Conservation (phyloP, 768 basidiomycete genomes). For the Termitomyces sp. region DNA sequence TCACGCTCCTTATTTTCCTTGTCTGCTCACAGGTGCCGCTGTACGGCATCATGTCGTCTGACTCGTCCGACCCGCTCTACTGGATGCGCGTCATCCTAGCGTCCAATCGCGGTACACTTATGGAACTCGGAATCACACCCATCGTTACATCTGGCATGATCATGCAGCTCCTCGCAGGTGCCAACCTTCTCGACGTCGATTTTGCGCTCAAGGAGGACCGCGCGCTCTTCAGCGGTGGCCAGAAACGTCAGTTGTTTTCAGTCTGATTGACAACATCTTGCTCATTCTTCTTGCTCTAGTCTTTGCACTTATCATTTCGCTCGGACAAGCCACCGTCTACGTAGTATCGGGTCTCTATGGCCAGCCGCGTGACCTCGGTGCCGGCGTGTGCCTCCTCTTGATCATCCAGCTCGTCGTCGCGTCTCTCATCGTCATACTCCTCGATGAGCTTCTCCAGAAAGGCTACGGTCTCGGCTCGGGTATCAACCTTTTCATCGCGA, state of each 20-base stretch:
- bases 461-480: constrained; percentile 98
- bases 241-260: constrained; percentile 70
- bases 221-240: constrained; percentile 91
- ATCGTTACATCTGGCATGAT: constrained; percentile 99
- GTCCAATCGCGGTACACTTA: constrained; percentile 96
- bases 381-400: constrained; percentile 93
- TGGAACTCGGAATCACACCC: constrained; percentile 98
- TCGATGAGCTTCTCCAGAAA: constrained; percentile 98
- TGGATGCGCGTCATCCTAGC: constrained; percentile 99
- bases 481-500: constrained; percentile 98
- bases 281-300: constrained; percentile 40
- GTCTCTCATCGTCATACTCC: constrained; percentile 93
- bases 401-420: constrained; percentile 95
- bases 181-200: constrained; percentile 96
- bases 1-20: constrained; percentile 98
- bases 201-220: constrained; percentile 96
- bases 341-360: constrained; percentile 97
- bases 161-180: constrained; percentile 98
- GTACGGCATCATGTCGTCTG: constrained; percentile 99
- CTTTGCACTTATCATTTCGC: constrained; percentile 92
- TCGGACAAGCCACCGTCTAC: constrained; percentile 96
- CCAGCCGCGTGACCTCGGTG: constrained; percentile 86
- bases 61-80: constrained; percentile 98
- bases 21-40: constrained; percentile 99
- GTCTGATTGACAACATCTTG: neutral